These are phyloP conservation scores for Russula compacta DNA, from an alignment of 768 basidiomycete genomes.

Conservation along the genomic window DNA sequence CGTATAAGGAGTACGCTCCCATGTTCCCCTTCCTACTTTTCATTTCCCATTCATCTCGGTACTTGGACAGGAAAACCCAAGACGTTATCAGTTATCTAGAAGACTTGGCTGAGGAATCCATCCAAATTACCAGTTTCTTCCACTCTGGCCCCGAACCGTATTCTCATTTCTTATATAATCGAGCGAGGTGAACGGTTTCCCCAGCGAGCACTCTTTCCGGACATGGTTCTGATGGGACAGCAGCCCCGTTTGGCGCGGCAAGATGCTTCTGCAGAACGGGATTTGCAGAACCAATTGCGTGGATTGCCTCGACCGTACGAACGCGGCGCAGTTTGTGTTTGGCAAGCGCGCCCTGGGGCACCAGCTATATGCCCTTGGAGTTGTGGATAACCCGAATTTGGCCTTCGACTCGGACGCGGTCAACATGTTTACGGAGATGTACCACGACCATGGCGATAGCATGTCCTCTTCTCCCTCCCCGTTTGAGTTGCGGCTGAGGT, in stretches of 20 bases:
- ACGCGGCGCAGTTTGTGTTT: conserved; percentile 94
- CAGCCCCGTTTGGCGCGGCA: conserved; percentile 43
- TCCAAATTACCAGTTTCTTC: conserved; percentile 89
- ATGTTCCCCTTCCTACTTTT: conserved; percentile 1
- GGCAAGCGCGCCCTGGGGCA: conserved; percentile 92
- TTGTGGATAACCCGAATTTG: conserved; percentile 77
- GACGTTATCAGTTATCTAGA: conserved; percentile 94
- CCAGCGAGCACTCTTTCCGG: not conserved
- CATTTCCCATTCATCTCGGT: not conserved
- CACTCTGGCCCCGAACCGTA: conserved; percentile 87
- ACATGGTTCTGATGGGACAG: not conserved
- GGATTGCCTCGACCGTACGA: conserved; percentile 93
- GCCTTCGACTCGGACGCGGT: conserved; percentile 91
- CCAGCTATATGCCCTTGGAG: conserved; percentile 89
- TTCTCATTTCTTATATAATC: conserved; percentile 51
- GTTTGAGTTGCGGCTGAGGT: not conserved
- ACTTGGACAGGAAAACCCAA: conserved; percentile 64
- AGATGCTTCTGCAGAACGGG: conserved; percentile 81
- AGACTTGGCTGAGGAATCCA: conserved; percentile 88
- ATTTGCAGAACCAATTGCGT: conserved; percentile 94
- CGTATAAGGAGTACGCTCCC: conserved; percentile 79
- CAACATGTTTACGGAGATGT: conserved; percentile 98
- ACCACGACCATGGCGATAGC: conserved; percentile 96
- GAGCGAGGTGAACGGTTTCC: conserved; percentile 28
- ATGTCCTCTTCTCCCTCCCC: conserved; percentile 25